Conservation (phyloP, 139 green algal genomes). For the Raphidocelis subcapitata region DNA sequence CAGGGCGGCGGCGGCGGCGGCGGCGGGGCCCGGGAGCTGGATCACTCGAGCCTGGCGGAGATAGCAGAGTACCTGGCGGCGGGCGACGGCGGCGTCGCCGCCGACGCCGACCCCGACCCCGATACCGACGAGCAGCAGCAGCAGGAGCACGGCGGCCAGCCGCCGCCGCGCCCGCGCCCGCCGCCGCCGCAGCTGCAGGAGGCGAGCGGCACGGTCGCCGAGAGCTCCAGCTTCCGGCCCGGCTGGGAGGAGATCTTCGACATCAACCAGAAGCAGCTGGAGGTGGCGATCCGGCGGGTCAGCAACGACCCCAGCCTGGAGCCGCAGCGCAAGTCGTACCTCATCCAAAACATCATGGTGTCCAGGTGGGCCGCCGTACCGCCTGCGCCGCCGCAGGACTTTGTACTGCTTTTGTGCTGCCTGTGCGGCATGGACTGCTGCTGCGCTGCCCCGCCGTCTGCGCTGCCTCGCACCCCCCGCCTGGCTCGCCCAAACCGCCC, state of each 20-base stretch:
- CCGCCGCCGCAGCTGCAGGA: slow-evolving; percentile 13
- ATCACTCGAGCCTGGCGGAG: slow-evolving; percentile 47
- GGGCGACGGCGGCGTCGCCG: background rate
- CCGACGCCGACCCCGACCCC: background rate
- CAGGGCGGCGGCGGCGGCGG: slow-evolving; percentile 10
- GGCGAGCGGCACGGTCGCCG: slow-evolving; percentile 31
- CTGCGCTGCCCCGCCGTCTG: too few species aligned
- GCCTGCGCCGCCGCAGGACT: too few species aligned
- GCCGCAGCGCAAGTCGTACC: slow-evolving; percentile 91
- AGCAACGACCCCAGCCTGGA: slow-evolving; percentile 85
- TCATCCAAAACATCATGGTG: slow-evolving; percentile 97
- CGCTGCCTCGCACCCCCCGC: too few species aligned
- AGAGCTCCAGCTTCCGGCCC: slow-evolving; percentile 69
- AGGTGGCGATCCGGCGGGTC: slow-evolving; percentile 89
- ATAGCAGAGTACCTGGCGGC: slow-evolving; percentile 68
- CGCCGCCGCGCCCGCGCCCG: background rate
- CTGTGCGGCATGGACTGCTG: too few species aligned
- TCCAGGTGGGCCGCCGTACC: background rate
- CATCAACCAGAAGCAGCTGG: slow-evolving; percentile 98
- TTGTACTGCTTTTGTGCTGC: too few species aligned
- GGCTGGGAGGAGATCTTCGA: slow-evolving; percentile 98
- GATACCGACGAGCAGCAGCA: too few species aligned
- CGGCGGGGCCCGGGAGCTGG: background rate
- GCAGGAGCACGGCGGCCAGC: slow-evolving; percentile 5
- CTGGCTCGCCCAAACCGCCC: too few species aligned